phyloP scores from a whole-genome alignment of 2,329 filamentous ascomycete genomes.

The Sarocladiaceae sp. region DNA sequence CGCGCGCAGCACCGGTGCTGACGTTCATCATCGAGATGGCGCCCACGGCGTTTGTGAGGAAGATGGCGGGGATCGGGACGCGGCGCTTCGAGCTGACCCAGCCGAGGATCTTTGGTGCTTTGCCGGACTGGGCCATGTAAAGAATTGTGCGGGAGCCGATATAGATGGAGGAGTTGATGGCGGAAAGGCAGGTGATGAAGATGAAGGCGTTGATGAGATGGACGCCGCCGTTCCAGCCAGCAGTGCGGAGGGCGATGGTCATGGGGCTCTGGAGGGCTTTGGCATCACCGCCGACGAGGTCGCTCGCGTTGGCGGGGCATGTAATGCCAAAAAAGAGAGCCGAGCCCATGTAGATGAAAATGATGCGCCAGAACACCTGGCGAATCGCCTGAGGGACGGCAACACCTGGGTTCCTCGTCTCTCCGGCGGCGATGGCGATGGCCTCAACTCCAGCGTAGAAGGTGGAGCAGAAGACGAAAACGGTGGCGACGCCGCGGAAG shows the following conservation, averaged over 20 bases:
- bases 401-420: conserved; percentile 50
- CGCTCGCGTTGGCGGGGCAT: conserved; percentile 60
- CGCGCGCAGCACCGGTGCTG: conserved; percentile 57
- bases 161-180: conserved; percentile 71
- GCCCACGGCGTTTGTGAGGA: conserved; percentile 65
- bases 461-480: conserved; percentile 63
- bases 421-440: conserved; percentile 57
- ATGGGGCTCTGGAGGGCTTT: conserved; percentile 65
- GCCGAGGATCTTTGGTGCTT: conserved; percentile 64
- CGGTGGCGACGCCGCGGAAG: conserved; percentile 57
- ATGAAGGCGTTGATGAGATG: conserved; percentile 76
- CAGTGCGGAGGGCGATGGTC: conserved; percentile 67
- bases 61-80: conserved; percentile 52
- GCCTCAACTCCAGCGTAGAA: conserved; percentile 64
- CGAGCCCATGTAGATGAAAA: conserved; percentile 60
- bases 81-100: conserved; percentile 57
- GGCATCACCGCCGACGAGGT: conserved; percentile 53
- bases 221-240: conserved; percentile 64
- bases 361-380: conserved; percentile 55
- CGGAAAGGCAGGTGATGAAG: conserved; percentile 64
- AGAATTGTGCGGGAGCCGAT: conserved; percentile 69
- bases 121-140: conserved; percentile 68
- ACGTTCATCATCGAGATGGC: conserved; percentile 71
- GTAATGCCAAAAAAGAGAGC: conserved; percentile 72
- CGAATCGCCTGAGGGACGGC: conserved; percentile 53